A percentile compares a stretch with the other conserved stretches of the same genome.
Conservation (phyloP, 805 yeast species). For the Lachancea meyersii region DNA sequence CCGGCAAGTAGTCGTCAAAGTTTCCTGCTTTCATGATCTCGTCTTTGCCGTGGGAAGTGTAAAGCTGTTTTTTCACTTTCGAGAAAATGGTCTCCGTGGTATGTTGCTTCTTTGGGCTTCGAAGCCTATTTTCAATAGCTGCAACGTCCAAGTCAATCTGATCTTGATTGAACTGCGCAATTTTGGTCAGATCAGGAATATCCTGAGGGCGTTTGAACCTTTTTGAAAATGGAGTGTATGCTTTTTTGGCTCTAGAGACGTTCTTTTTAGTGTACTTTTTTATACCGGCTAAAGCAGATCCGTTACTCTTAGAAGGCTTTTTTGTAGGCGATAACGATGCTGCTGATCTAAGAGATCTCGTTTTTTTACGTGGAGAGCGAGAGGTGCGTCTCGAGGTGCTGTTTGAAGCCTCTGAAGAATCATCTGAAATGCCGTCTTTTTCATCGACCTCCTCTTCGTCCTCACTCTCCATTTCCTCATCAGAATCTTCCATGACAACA, state of each 20-base stretch:
- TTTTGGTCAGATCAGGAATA: conserved; percentile 28
- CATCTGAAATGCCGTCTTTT: background rate
- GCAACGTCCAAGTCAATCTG: conserved; percentile 19
- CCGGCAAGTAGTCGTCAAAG: conserved; percentile 56
- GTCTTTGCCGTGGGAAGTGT: conserved; percentile 39
- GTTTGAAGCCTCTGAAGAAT: background rate
- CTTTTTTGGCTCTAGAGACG: conserved; percentile 29
- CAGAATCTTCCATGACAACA: background rate
- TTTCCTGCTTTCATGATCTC: conserved; percentile 35
- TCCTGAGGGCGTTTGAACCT: conserved; percentile 23
- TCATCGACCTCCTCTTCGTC: conserved; percentile 7
- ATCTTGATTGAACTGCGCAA: conserved; percentile 24
- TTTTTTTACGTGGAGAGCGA: background rate
- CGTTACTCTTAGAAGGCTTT: conserved; percentile 1
- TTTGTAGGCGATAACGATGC: conserved; percentile 4
- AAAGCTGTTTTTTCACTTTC: conserved; percentile 32
- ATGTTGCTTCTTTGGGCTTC: conserved; percentile 37
- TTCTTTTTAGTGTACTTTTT: conserved; percentile 31
- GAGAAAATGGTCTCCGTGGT: conserved; percentile 32
- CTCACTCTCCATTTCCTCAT: conserved; percentile 5
- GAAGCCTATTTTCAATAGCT: conserved; percentile 26
- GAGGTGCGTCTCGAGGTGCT: background rate
- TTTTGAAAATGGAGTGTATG: conserved; percentile 27
- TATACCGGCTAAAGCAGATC: conserved; percentile 13
- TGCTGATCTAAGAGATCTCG: background rate